Evolutionary conservation across 2,329 filamentous ascomycete genomes (phyloP).

Genomic region (Fusarium incarnatum): DNA sequence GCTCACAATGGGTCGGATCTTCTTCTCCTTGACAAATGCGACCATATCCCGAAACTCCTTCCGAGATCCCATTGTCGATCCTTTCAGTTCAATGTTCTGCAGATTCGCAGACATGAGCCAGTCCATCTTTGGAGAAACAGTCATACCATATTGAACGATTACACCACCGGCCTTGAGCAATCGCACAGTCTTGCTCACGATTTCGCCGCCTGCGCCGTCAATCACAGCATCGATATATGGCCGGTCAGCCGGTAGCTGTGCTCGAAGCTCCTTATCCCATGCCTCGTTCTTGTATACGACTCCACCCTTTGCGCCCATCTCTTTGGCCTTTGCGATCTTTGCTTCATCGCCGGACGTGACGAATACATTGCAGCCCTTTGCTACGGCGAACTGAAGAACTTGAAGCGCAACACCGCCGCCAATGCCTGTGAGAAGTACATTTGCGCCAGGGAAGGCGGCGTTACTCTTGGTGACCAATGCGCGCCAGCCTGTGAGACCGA

Average conservation of each 20-base stretch:
- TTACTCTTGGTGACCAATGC: constrained; percentile 83
- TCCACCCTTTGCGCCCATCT: constrained; percentile 83
- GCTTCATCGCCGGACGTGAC: constrained; percentile 80
- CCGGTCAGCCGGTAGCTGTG: constrained; percentile 71
- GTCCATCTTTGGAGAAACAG: constrained; percentile 83
- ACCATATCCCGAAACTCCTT: constrained; percentile 94
- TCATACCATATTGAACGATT: constrained; percentile 94
- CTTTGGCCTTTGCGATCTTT: constrained; percentile 79
- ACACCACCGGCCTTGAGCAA: constrained; percentile 85
- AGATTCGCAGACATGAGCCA: constrained; percentile 87
- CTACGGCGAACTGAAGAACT: constrained; percentile 82
- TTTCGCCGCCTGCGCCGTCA: constrained; percentile 89
- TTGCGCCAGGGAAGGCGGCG: constrained; percentile 72
- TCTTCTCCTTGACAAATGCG: constrained; percentile 78
- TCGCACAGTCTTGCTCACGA: constrained; percentile 75
- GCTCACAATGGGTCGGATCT: constrained; percentile 82
- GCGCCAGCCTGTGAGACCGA: constrained; percentile 89
- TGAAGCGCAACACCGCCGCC: constrained; percentile 91
- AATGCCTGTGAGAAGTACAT: constrained; percentile 89
- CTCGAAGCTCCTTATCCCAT: constrained; percentile 83
- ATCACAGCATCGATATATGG: constrained; percentile 84
- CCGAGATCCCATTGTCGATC: constrained; percentile 90
- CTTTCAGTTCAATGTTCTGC: constrained; percentile 87
- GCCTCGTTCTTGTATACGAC: constrained; percentile 80
- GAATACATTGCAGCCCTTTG: constrained; percentile 79